Evolutionary conservation across 257 asterid genomes (phyloP).

Genomic region (Vinca minor): DNA sequence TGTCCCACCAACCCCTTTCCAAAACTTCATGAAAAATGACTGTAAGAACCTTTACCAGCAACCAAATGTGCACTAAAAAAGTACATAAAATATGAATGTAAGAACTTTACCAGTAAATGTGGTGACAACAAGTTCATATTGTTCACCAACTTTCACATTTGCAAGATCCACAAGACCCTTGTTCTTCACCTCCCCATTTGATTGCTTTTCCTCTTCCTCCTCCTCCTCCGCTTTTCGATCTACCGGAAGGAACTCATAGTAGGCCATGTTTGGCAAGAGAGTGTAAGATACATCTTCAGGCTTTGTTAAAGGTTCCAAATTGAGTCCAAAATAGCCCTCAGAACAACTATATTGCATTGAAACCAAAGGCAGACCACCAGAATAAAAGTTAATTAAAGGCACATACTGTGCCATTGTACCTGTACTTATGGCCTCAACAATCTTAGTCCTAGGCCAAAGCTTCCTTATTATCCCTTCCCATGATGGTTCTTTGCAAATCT

Average conservation of each 20-base stretch:
- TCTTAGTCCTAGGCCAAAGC: conserved; percentile 2
- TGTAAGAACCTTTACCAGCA: too few species aligned
- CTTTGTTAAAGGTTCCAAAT: background rate
- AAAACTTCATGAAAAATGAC: too few species aligned
- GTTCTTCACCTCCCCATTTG: too few species aligned
- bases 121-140: conserved; percentile 1
- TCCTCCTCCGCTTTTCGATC: too few species aligned
- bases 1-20: too few species aligned
- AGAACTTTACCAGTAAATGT: too few species aligned
- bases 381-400: background rate
- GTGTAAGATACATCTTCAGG: background rate
- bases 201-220: too few species aligned
- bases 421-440: background rate
- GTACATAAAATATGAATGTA: too few species aligned
- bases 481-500: background rate
- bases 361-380: background rate
- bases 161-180: background rate
- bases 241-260: conserved; percentile 8
- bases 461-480: background rate
- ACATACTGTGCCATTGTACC: conserved; percentile 7
- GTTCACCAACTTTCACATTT: background rate
- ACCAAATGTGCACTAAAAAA: too few species aligned
- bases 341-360: background rate
- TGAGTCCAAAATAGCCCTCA: background rate
- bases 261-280: conserved; percentile 11